A percentile compares a stretch with the other conserved stretches of the same genome.
Conservation (phyloP, 108 stramenopile species). For the Pseudonitzschia pungens region DNA sequence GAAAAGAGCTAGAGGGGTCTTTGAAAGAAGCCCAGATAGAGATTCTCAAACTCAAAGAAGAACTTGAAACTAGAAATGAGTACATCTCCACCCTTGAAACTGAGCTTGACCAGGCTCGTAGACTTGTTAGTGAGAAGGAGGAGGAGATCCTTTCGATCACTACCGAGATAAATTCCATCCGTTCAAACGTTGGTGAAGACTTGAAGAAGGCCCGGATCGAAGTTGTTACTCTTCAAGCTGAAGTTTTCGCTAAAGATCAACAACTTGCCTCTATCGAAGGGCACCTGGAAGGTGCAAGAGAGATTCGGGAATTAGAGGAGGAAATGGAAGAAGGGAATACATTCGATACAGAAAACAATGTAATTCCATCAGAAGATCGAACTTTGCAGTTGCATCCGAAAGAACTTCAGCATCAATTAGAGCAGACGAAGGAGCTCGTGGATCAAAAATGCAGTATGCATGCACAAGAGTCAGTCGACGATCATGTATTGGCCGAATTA, state of each 20-base stretch:
- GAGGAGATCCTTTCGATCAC: constrained; percentile 9
- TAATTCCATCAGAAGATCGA: no score
- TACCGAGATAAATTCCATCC: constrained; percentile 8
- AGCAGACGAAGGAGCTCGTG: not conserved
- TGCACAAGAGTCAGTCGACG: not conserved
- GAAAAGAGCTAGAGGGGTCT: constrained; percentile 12
- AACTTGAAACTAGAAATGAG: constrained; percentile 11
- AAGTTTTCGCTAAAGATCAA: constrained; percentile 18
- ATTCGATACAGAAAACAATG: not conserved
- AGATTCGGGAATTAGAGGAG: not conserved
- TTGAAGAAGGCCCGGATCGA: constrained; percentile 18
- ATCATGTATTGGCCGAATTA: not conserved
- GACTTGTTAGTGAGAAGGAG: constrained; percentile 11
- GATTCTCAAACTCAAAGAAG: constrained; percentile 5
- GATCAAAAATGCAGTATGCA: not conserved
- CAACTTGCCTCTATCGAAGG: constrained; percentile 16
- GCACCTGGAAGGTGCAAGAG: constrained; percentile 4
- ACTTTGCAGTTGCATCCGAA: not conserved
- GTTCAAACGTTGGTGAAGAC: constrained; percentile 1
- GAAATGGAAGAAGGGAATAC: not conserved
- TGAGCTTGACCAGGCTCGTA: constrained; percentile 21
- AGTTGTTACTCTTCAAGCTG: constrained; percentile 13
- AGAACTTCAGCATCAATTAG: not conserved
- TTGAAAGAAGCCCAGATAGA: constrained; percentile 2
- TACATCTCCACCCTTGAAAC: constrained; percentile 21